Evolutionary conservation across 192 early-diverging fungal genomes (phyloP).

Genomic region (Pilaira anomala): DNA sequence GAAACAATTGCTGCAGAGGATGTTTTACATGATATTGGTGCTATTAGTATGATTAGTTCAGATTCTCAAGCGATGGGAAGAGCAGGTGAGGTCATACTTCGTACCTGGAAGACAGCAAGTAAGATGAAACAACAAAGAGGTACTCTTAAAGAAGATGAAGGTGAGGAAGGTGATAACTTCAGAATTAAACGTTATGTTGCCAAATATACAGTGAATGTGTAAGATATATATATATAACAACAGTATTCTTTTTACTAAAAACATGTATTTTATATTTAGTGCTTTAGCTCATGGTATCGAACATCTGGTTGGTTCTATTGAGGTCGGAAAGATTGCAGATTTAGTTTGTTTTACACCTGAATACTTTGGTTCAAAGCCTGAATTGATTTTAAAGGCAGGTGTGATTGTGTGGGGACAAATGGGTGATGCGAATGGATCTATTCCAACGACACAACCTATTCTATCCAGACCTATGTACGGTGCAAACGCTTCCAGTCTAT

Average conservation of each 20-base stretch:
- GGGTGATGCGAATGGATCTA: conserved; percentile 94
- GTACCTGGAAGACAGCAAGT: conserved; percentile 95
- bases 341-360: conserved; percentile 81
- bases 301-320: conserved; percentile 89
- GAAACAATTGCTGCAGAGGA: conserved; percentile 98
- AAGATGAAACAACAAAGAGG: conserved; percentile 90
- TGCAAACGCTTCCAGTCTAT: conserved; percentile 55
- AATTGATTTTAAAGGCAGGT: conserved; percentile 86
- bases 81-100: conserved; percentile 86
- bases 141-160: conserved; percentile 48
- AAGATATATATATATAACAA: conserved; percentile 33
- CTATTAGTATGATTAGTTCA: conserved; percentile 91
- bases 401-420: conserved; percentile 81
- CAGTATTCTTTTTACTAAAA: neutral
- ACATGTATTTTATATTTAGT: conserved; percentile 32
- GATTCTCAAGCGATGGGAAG: conserved; percentile 98
- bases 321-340: conserved; percentile 93
- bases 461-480: conserved; percentile 86
- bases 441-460: conserved; percentile 92
- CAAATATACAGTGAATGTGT: conserved; percentile 98
- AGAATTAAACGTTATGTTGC: conserved; percentile 88
- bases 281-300: conserved; percentile 85
- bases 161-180: conserved; percentile 78
- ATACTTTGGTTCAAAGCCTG: conserved; percentile 88
- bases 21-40: conserved; percentile 92